Conservation (phyloP, 1,139 yeast genomes). For the Geotrichum candidum region DNA sequence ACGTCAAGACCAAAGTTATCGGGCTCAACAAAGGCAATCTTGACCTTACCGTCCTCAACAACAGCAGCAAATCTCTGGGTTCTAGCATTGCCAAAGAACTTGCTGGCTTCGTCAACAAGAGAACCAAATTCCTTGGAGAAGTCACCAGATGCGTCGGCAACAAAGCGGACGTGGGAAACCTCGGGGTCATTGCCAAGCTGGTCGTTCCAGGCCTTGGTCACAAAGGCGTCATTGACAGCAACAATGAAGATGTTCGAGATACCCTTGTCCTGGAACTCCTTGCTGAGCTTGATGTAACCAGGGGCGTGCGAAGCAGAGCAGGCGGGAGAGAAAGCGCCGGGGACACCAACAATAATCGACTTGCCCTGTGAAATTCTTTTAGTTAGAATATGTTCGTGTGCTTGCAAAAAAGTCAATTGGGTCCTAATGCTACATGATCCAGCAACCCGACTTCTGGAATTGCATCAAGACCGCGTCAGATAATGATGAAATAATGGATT, state of each 20-base stretch:
- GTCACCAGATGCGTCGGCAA: conserved; percentile 74
- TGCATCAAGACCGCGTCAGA: not conserved
- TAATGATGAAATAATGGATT: not conserved
- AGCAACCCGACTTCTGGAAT: not conserved
- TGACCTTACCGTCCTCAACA: conserved; percentile 67
- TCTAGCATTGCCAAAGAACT: conserved; percentile 68
- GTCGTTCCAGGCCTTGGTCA: conserved; percentile 72
- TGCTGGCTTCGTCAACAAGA: conserved; percentile 58
- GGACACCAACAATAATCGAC: conserved; percentile 69
- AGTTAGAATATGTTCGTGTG: too few relatives aligned
- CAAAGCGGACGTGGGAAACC: conserved; percentile 41
- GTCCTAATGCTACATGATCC: not conserved
- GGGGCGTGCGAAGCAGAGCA: conserved; percentile 78
- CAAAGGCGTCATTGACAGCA: conserved; percentile 83
- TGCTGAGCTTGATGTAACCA: conserved; percentile 53
- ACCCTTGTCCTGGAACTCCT: conserved; percentile 60
- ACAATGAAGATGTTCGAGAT: conserved; percentile 54
- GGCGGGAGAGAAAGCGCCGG: conserved; percentile 89
- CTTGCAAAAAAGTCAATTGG: too few relatives aligned
- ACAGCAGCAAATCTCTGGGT: conserved; percentile 71
- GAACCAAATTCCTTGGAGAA: conserved; percentile 61
- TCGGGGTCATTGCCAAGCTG: conserved; percentile 28
- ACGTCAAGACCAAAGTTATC: conserved; percentile 66
- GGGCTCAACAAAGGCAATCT: conserved; percentile 66
- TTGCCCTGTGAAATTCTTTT: conserved; percentile 38